A percentile compares a stretch with the other conserved stretches of the same genome.
phyloP scores from a whole-genome alignment of 768 basidiomycete species.

The Lactifluus hygrophoroides region DNA sequence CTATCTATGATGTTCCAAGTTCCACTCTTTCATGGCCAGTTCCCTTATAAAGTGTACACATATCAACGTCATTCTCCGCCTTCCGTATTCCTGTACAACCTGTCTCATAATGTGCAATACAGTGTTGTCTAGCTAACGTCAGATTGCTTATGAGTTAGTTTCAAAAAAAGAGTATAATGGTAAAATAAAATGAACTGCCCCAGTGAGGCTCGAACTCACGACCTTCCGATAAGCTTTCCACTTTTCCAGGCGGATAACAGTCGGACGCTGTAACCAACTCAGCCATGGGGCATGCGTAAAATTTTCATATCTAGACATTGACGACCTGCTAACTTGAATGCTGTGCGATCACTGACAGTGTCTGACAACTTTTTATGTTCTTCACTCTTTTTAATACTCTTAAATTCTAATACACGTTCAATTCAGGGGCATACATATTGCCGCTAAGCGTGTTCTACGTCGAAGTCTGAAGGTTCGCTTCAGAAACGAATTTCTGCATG shows the following conservation, averaged over 20 bases:
- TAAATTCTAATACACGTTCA: background rate
- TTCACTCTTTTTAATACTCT: background rate
- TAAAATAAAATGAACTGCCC: constrained; percentile 32
- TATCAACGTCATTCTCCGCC: constrained; percentile 7
- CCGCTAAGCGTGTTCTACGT: background rate
- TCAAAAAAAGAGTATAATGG: too few relatives aligned
- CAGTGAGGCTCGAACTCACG: constrained; percentile 64
- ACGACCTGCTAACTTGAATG: background rate
- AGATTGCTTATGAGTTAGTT: too few relatives aligned
- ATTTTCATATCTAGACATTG: rapidly evolving
- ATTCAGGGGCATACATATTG: background rate
- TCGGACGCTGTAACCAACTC: constrained; percentile 75
- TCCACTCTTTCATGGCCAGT: background rate
- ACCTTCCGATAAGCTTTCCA: constrained; percentile 45
- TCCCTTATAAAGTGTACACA: constrained; percentile 14
- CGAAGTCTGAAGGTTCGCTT: background rate
- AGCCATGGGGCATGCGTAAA: constrained; percentile 51
- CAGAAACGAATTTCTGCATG: constrained; percentile 44
- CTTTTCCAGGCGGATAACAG: constrained; percentile 40
- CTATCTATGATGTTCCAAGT: constrained; percentile 13
- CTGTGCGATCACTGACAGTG: too few relatives aligned
- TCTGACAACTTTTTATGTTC: too few relatives aligned
- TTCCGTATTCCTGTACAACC: constrained; percentile 15
- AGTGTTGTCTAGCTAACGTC: constrained; percentile 1
- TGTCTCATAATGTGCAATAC: constrained; percentile 18